Evolutionary conservation across 805 yeast species (phyloP).

Genomic region (Kodamaea fukazawae): DNA sequence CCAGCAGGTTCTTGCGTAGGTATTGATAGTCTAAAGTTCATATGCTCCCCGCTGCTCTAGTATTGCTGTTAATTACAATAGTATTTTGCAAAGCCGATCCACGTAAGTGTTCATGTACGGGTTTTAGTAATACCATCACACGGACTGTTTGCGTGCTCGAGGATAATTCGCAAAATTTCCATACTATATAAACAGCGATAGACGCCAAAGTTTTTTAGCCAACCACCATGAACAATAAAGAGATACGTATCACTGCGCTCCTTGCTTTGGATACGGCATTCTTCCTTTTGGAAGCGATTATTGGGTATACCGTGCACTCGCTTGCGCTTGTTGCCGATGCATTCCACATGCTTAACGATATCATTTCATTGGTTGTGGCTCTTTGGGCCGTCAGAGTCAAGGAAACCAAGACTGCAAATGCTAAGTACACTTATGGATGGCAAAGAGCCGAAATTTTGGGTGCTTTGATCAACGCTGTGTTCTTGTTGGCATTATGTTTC

Average conservation of each 20-base stretch:
- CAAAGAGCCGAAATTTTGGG: constrained; percentile 96
- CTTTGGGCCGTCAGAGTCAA: constrained; percentile 96
- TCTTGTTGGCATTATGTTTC: constrained; percentile 85
- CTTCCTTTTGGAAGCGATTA: constrained; percentile 79
- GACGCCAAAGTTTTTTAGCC: not conserved
- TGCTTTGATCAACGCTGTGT: constrained; percentile 91
- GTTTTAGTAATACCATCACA: too few species aligned
- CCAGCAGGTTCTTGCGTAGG: too few species aligned
- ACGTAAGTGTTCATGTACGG: too few species aligned
- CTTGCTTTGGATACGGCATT: constrained; percentile 75
- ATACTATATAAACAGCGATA: too few species aligned
- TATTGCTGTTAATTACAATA: too few species aligned
- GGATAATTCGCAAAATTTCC: too few species aligned
- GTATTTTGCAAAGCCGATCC: too few species aligned
- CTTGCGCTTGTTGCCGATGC: constrained; percentile 94
- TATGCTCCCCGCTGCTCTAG: too few species aligned
- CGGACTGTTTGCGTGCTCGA: too few species aligned
- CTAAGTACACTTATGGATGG: constrained; percentile 95
- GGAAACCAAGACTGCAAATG: constrained; percentile 74
- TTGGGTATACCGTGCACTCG: constrained; percentile 91
- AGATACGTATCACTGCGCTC: constrained; percentile 67
- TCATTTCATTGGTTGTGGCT: constrained; percentile 84
- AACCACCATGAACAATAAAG: constrained; percentile 47
- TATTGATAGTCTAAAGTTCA: too few species aligned
- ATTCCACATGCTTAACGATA: constrained; percentile 96